These are phyloP conservation scores for Phytophthora pistaciae DNA, from an alignment of 352 stramenopile genomes.

Conservation along the genomic window DNA sequence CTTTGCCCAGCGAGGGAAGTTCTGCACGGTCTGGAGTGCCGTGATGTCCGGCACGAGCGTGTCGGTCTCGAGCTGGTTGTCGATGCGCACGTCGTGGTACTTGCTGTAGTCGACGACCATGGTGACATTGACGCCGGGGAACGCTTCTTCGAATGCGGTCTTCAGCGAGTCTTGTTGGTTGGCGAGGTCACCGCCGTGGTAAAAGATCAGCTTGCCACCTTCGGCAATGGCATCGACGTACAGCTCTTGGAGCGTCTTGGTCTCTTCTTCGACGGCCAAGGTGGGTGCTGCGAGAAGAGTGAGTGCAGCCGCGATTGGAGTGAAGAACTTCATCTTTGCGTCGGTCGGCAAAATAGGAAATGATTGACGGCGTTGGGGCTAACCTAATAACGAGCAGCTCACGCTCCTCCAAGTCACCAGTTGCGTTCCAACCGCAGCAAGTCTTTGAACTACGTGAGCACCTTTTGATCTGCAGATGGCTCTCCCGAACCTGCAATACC, in stretches of 20 bases:
- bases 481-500: conserved; percentile 3
- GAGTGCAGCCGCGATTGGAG: conserved; percentile 3
- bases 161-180: conserved; percentile 38
- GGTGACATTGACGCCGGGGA: conserved; percentile 63
- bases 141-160: conserved; percentile 32
- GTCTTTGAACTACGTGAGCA: neutral
- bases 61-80: conserved; percentile 63
- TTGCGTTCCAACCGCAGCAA: neutral
- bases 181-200: conserved; percentile 47
- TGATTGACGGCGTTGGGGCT: neutral
- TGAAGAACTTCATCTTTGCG: conserved; percentile 25
- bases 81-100: conserved; percentile 61
- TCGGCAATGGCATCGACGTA: conserved; percentile 54
- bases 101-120: conserved; percentile 63
- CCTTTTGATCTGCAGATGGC: conserved; percentile 6
- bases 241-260: conserved; percentile 51
- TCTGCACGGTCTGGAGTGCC: conserved; percentile 55
- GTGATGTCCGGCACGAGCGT: conserved; percentile 49
- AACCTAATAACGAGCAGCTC: neutral
- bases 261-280: conserved; percentile 48
- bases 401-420: no score
- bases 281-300: no score
- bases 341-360: neutral
- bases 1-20: conserved; percentile 51
- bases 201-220: conserved; percentile 56